These are phyloP conservation scores for Phytophthora uliginosa DNA, from an alignment of 352 stramenopile species.

Conservation along the genomic window DNA sequence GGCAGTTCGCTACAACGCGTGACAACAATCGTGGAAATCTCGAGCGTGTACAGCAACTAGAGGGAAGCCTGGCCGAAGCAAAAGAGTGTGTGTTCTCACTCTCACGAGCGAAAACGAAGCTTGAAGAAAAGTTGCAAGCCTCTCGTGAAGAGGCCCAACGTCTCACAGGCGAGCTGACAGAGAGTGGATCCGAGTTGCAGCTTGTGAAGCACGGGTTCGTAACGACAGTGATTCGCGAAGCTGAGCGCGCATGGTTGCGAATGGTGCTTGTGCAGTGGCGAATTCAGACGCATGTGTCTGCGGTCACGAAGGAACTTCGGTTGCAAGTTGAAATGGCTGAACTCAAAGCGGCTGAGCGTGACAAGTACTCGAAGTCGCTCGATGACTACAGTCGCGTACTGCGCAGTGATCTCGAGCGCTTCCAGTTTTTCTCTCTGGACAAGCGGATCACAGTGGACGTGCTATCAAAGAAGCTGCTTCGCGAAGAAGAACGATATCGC, in stretches of 20 bases:
- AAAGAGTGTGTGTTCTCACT: constrained; percentile 84
- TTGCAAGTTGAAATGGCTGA: constrained; percentile 68
- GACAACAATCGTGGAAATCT: constrained; percentile 32
- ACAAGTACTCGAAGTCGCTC: constrained; percentile 72
- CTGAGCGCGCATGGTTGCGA: constrained; percentile 57
- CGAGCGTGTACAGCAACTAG: constrained; percentile 35
- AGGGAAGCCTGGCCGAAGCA: constrained; percentile 54
- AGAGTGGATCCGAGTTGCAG: constrained; percentile 62
- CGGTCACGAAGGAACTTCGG: constrained; percentile 51
- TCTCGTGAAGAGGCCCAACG: constrained; percentile 43
- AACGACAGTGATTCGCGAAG: constrained; percentile 53
- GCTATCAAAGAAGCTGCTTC: constrained; percentile 80
- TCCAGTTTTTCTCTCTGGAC: constrained; percentile 84
- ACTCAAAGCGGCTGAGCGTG: constrained; percentile 61
- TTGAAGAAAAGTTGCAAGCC: constrained; percentile 65
- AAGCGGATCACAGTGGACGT: constrained; percentile 81
- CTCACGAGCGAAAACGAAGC: constrained; percentile 65
- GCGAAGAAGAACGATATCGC: constrained; percentile 71
- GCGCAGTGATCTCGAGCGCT: constrained; percentile 76
- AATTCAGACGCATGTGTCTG: constrained; percentile 42
- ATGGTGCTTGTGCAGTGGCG: constrained; percentile 58
- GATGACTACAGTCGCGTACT: constrained; percentile 83
- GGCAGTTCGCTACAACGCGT: constrained; percentile 38
- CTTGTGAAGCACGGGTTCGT: constrained; percentile 83
- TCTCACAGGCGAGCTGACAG: constrained; percentile 50